Base-by-base conservation (phyloP, 495 filamentous ascomycete genomes). In the Podospora comata region DNA sequence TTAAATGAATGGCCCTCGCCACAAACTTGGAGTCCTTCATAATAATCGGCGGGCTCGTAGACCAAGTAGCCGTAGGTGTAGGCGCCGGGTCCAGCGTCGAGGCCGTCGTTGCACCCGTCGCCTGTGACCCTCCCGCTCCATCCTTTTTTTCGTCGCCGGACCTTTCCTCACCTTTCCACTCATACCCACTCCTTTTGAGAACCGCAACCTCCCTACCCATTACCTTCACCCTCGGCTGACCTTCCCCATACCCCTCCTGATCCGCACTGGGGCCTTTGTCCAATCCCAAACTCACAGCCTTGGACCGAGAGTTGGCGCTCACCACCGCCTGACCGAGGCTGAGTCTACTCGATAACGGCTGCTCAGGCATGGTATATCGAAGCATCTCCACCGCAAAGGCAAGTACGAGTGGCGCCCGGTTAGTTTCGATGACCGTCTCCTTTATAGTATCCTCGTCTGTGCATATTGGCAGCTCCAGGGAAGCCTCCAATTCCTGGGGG, bases 301-400 rank as follows among this genome's bases (percentile, higher is more conserved):
- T 92, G 16, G 85, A 87, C 67, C 88, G 83, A 67, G 87, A 91
- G 71, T 93, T 93, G 48, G 86, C 86, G 73, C 91, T 92, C 26
- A 94, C 89, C 7, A 93, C 86, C 1, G 90, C 91, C 74, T 94
- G 91, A 0, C 85, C 91, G 26, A 96, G 79, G 74, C 91, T 94
- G 26, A 95, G 77, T 56, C 91, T 83, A 70, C 91, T 92, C 5
- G 90, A 93, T n/a, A 89, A 81, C 4, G 92, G 92, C 74, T 96
- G 92, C 68, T 89, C 87, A 0, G 92, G 90, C 88, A 92, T 94
- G 0, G 92, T 93, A 72, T 89, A 87, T 64, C 89, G 89, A 59
- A 94, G 72, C 62, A 94, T 75, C 67, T 85, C 84, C 18, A 93
- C 85, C 1, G 90, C 90, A 78, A 94, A 95, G 6, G 92, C 92